Evolutionary conservation across 495 filamentous ascomycete genomes (phyloP), one percentile per base, ranked within the genome.

Genomic region (Annulohypoxylon stygium): DNA sequence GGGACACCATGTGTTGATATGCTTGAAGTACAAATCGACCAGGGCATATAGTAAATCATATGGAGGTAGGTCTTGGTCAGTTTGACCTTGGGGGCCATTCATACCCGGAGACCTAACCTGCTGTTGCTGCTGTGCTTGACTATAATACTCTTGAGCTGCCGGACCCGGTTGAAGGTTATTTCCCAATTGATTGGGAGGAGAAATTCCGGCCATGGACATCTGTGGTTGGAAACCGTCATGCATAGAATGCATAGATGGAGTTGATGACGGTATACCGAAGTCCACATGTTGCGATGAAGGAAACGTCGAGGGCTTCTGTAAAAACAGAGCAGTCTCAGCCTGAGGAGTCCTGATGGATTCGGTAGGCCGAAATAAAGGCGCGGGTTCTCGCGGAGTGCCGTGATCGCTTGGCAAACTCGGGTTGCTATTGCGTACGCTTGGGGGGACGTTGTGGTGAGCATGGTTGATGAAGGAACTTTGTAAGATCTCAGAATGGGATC

Each of bases 1-100:
- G 0, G 94, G 94, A 81, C 93, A 97, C 91, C 93, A 97, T 0
- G 93, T 92, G 77, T 97, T 95, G 77, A 97, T 89, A 70, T 96
- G 92, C 72, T 95, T 92, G 79, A 97, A 97, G 79, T 95, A 97
- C 2, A 97, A 83, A 75, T 97, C 93, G 6, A 92, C 91, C 25
- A 97, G 81, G 1, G 91, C 89, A 70, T 93, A 96, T 6, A 97
- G 80, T 18, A 97, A 78, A 79, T 95, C 93, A 67, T 97, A 95
- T 5, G 94, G 93, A 0, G 94, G 94, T 16, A 97, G 87, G 67
- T 94, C 92, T 55, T 92, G 85, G 71, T 95, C 92, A 16, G 72
- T 67, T 67, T 78, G 77, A 16, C 65, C 71, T 37, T 81, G 79
- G 8, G 79, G 57, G 8, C 83, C 80, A 53, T 80, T 80, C 11